Base-by-base conservation (phyloP, 2,329 filamentous ascomycete genomes). In the Fusarium sp. region DNA sequence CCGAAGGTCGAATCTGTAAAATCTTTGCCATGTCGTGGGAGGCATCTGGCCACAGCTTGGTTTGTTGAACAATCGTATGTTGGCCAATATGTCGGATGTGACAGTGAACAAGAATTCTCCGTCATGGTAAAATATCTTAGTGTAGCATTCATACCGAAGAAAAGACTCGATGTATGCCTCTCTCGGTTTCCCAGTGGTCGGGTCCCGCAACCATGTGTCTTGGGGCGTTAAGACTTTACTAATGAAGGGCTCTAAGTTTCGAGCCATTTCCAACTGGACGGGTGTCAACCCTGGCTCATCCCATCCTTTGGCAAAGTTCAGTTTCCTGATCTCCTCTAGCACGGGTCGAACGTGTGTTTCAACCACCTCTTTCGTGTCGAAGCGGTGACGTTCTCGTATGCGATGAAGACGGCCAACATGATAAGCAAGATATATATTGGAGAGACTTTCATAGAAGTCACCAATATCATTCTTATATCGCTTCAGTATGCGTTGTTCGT, bases 101-200 rank as follows among this genome's bases (percentile, higher is more conserved):
- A 18, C 18, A 12, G 34, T 38, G 34, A n/a, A 38, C 34, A 38
- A n/a, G 34, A 38, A 38, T 12, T 18, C 3, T 38, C 10, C 18
- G 18, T 38, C 18, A n/a, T 38, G 34, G 34, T 38, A 38, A 3
- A 38, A n/a, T n/a, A n/a, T 38, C 34, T n/a, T 38, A 10, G 34
- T 38, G 10, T 38, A n/a, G 6, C 34, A 38, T 38, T 38, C 34
- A 12, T 2, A 38, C 10, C 1, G 34, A 38, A 38, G 34, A n/a
- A 38, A 12, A n/a, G 34, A 38, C 34, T 38, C 18, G 34, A n/a
- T 38, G 10, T 4, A 38, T 38, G 3, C 18, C 18, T 38, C 34
- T 38, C 34, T 4, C 34, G 0, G 3, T 38, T 38, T 7, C 34
- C 1, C 9, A 18, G 16, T 0, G 34, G 0, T 16, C 2, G 34